A percentile compares a stretch with the other conserved stretches of the same genome.
These are phyloP conservation scores for Coix lacrymajobi DNA, from an alignment of 176 grass and related monocot species.

Conservation along the genomic window DNA sequence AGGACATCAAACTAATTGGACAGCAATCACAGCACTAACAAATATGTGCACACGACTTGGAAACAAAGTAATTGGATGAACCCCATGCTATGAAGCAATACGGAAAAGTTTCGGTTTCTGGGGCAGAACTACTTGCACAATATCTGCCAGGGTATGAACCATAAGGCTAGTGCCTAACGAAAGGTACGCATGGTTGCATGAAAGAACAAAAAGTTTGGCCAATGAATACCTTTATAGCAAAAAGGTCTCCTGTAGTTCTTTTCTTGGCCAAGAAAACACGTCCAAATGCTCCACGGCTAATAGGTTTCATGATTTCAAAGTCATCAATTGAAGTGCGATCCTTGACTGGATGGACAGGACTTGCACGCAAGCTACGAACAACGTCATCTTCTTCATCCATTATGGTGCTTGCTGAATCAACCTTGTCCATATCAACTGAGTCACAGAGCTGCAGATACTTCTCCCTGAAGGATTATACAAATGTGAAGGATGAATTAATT, in stretches of 20 bases:
- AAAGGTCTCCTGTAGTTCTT: slow-evolving; percentile 96
- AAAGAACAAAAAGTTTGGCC: slow-evolving; percentile 5
- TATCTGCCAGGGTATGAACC: not conserved
- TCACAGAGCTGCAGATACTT: slow-evolving; percentile 98
- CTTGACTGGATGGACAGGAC: slow-evolving; percentile 91
- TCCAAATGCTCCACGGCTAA: slow-evolving; percentile 97
- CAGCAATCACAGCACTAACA: not conserved
- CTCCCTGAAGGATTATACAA: slow-evolving; percentile 57
- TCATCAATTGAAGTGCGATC: slow-evolving; percentile 99
- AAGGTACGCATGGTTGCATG: not conserved
- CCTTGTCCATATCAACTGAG: slow-evolving; percentile 88
- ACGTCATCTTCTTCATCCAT: slow-evolving; percentile 99
- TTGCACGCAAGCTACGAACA: slow-evolving; percentile 88
- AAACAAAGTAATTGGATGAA: slow-evolving; percentile 4
- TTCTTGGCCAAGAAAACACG: slow-evolving; percentile 99
- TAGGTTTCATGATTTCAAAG: slow-evolving; percentile 99
- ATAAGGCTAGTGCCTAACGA: not conserved
- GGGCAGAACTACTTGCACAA: not conserved
- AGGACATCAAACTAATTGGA: not conserved
- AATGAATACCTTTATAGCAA: slow-evolving; percentile 92
- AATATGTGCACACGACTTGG: not conserved
- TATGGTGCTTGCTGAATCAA: slow-evolving; percentile 78
- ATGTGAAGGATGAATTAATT: slow-evolving; percentile 24
- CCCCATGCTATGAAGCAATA: not conserved
- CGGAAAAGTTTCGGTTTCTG: not conserved